Evolutionary conservation across 2,329 filamentous ascomycete species (phyloP), one percentile per base, ranked within the genome.

Genomic region (Beauveria australis): DNA sequence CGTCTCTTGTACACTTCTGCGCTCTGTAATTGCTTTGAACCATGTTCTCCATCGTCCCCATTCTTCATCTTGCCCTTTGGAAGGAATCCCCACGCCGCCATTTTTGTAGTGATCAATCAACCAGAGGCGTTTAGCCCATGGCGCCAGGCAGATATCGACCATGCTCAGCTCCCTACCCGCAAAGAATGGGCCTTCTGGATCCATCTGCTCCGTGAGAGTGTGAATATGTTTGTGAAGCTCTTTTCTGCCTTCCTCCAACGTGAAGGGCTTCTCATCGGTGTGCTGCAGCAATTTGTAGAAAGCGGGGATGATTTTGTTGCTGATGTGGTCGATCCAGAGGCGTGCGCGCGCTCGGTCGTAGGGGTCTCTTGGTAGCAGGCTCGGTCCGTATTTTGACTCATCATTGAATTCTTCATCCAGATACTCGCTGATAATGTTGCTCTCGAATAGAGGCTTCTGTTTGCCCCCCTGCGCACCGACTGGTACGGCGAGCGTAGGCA

Each of bases 261-360:
- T 75, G 63, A 79, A 79, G 0, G 67, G 61, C 66, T 82, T 82
- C 1, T 77, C 76, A 0, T 76, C 69, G 5, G 79, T 83, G 65
- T 84, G 80, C 71, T 85, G 81, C 16, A 85, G 68, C 19, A 84
- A 72, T 56, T 83, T 81, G 73, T 92, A 89, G 65, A 87, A 92
- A 0, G 77, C 79, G 0, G 89, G 87, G 18, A 91, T 80, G 61
- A 92, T 84, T 59, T 86, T 77, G 10, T 78, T 82, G 46, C 79
- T 84, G 26, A 89, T 80, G 66, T 89, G 91, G 65, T 92, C 88
- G 47, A 86, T 87, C 89, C 89, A 92, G 55, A 92, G 82, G 40
- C 87, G 76, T 47, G 82, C 84, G 22, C 84, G 73, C 3, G 89
- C 89, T 57, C 82, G 78, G 59, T 84, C 79, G 67, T 90, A 92